Evolutionary conservation across 768 basidiomycete species (phyloP), one percentile per base, ranked within the genome.

Genomic region (Phaeolepiota aurea): DNA sequence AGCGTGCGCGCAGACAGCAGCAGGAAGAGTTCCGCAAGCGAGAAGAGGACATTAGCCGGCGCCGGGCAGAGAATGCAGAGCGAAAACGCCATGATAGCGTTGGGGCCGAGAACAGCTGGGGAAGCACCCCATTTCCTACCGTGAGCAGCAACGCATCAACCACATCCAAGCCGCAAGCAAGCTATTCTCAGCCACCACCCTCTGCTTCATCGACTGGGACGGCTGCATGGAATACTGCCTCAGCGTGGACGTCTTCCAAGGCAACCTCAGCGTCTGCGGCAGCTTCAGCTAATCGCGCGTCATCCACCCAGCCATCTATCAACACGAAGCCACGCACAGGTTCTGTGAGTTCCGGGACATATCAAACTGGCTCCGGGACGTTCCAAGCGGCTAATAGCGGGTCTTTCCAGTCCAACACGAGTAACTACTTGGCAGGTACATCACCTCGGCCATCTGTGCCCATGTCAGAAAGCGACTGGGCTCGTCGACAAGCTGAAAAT

Each of bases 401-500:
- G 41, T 4, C 33, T 33, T 34, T 42, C 46, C 40, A 7, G 31
- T n/a, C 31, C 40, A 5, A 36, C 50, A 53, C 64, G 12, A 51
- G 54, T 3, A 37, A 56, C 3, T 55, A 48, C 36, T 50, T 58
- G 2, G 40, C 55, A 4, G 50, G 33, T 15, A 9, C 52, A n/a
- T 55, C 56, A 2, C 51, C 58, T 7, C 42, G 45, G 20, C 7
- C 44, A 12, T 30, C 50, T 4, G 22, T 49, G 2, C 44, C 51
- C 12, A 22, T 58, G 15, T 49, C 66, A 9, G 73, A 79, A 46
- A 66, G 68, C 3, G 79, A 83, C 39, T 78, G 81, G 72, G 63
- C 69, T 14, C 74, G 79, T 20, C 74, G 74, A 12, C 78, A 82
- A 45, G 77, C 70, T 15, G 79, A 84, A 50, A 72, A 77, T 20